A percentile compares a stretch with the other conserved stretches of the same genome.
Evolutionary conservation across 257 asterid genomes (phyloP).

Genomic region (Capsicum baccatum): DNA sequence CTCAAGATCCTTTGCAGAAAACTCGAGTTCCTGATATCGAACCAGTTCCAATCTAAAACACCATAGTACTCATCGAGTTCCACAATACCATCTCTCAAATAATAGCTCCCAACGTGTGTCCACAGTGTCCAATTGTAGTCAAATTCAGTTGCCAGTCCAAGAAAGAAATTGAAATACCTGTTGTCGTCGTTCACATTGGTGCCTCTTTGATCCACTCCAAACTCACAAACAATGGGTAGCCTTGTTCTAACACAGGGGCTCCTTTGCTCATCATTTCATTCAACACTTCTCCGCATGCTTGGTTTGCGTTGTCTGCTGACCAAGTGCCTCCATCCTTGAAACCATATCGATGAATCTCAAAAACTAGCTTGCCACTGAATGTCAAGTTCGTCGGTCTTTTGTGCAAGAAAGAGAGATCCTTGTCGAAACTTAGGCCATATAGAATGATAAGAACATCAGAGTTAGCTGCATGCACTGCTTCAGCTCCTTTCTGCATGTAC

Average conservation of each 20-base stretch:
- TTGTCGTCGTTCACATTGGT: constrained; percentile 87
- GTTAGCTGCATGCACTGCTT: constrained; percentile 84
- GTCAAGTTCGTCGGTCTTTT: constrained; percentile 52
- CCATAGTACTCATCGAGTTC: constrained; percentile 81
- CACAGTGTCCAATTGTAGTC: constrained; percentile 94
- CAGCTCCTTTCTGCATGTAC: constrained; percentile 91
- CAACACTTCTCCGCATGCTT: constrained; percentile 71
- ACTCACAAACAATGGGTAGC: constrained; percentile 88
- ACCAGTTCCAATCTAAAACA: constrained; percentile 80
- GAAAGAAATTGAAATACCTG: constrained; percentile 76
- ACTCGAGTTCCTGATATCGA: constrained; percentile 60
- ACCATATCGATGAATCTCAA: constrained; percentile 86
- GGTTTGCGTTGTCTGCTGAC: constrained; percentile 70
- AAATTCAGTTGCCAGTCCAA: constrained; percentile 90
- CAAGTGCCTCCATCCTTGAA: constrained; percentile 76
- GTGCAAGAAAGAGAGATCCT: constrained; percentile 68
- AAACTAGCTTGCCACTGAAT: constrained; percentile 68
- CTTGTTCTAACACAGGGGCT: constrained; percentile 71
- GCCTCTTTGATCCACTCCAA: constrained; percentile 83
- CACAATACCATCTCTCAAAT: constrained; percentile 65
- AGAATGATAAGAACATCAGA: constrained; percentile 72
- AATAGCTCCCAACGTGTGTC: constrained; percentile 89
- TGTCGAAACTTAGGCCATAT: constrained; percentile 73
- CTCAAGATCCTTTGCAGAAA: constrained; percentile 63
- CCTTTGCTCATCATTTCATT: constrained; percentile 51